A percentile compares a stretch with the other conserved stretches of the same genome.
Evolutionary conservation across 345 rosid genomes (phyloP).

Genomic region (Rhizophora apiculata): DNA sequence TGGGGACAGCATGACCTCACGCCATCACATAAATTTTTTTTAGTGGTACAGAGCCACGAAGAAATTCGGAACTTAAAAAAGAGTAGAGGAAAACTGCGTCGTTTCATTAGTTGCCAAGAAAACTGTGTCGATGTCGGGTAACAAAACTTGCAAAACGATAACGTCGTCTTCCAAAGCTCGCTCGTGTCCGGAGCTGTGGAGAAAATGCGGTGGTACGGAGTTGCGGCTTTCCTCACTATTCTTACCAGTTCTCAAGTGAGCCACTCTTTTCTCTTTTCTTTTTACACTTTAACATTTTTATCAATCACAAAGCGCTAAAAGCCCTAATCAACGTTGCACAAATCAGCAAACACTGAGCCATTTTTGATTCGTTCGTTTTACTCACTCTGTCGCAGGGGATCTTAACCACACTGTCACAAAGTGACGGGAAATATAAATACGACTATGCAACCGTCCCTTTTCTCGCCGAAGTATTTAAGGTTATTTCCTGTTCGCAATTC

Average conservation of each 20-base stretch:
- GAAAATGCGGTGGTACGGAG: constrained; percentile 50
- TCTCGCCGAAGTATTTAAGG: constrained; percentile 93
- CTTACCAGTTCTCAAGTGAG: constrained; percentile 55
- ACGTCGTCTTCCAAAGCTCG: not conserved
- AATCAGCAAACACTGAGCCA: too few species aligned
- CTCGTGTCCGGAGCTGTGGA: not conserved
- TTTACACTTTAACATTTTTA: not conserved
- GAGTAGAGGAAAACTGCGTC: too few species aligned
- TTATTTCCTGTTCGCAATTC: constrained; percentile 23
- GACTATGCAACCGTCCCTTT: constrained; percentile 95
- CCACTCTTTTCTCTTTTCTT: not conserved
- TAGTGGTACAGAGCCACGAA: too few species aligned
- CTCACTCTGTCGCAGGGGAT: constrained; percentile 54
- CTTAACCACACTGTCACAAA: constrained; percentile 80
- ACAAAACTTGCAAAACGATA: too few species aligned
- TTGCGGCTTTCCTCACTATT: constrained; percentile 47
- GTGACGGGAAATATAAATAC: constrained; percentile 72
- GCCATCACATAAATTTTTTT: too few species aligned
- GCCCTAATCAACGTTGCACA: not conserved
- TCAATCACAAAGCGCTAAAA: not conserved
- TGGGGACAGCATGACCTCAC: too few species aligned
- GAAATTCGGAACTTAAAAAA: too few species aligned
- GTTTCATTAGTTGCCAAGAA: too few species aligned
- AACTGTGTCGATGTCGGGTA: not conserved
- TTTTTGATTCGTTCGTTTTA: not conserved